A percentile compares a stretch with the other conserved stretches of the same genome.
Evolutionary conservation across 768 basidiomycete species (phyloP).

Genomic region (Podaxis sp.): DNA sequence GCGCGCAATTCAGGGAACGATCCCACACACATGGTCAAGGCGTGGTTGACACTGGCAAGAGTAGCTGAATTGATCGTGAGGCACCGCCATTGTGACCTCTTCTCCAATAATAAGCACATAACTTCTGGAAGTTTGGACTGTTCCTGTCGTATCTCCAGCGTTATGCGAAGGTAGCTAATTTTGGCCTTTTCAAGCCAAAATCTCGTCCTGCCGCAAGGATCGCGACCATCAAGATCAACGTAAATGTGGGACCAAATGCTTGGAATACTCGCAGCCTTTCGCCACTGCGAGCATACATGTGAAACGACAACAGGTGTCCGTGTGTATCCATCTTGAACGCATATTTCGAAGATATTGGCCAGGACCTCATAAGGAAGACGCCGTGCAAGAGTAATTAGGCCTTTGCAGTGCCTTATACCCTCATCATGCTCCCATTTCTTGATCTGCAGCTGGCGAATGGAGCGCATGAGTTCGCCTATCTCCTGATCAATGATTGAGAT

Average conservation of each 20-base stretch:
- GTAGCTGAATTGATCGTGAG: conserved; percentile 38
- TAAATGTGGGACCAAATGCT: conserved; percentile 58
- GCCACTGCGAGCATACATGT: conserved; percentile 60
- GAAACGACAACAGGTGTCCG: conserved; percentile 54
- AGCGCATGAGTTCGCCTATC: conserved; percentile 37
- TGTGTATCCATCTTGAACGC: conserved; percentile 49
- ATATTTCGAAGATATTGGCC: conserved; percentile 50
- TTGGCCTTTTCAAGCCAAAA: conserved; percentile 52
- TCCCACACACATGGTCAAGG: conserved; percentile 35
- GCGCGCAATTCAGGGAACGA: conserved; percentile 34
- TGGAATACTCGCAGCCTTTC: conserved; percentile 48
- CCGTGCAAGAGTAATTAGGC: conserved; percentile 53
- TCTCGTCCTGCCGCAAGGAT: conserved; percentile 39
- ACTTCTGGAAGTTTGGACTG: conserved; percentile 28
- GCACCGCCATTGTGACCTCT: conserved; percentile 41
- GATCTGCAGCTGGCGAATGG: conserved; percentile 40
- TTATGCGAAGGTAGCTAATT: conserved; percentile 41
- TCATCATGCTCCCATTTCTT: conserved; percentile 39
- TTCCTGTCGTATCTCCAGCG: conserved; percentile 35
- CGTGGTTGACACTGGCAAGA: conserved; percentile 34
- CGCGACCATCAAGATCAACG: conserved; percentile 42
- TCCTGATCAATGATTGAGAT: conserved; percentile 40
- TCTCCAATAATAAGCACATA: conserved; percentile 38
- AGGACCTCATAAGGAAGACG: conserved; percentile 56
- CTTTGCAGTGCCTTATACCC: conserved; percentile 41